phyloP scores from a whole-genome alignment of 2,329 filamentous ascomycete species.

The Phoma sp. region DNA sequence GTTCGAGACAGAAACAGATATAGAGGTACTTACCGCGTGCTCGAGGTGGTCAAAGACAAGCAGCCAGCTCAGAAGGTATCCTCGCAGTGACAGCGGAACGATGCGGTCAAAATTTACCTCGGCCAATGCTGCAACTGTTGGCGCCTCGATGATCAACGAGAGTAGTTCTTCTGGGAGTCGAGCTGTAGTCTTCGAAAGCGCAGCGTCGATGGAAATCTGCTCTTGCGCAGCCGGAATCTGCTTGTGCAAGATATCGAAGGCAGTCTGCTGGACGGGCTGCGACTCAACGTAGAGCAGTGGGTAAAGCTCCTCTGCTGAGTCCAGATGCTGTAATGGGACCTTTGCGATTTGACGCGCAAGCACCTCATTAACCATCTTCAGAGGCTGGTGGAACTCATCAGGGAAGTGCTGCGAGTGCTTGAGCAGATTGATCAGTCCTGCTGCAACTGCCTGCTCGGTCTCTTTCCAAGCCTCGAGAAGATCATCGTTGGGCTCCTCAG shows the following conservation, averaged over 20 bases:
- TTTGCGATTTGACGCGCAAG: slow-evolving; percentile 73
- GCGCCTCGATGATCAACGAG: slow-evolving; percentile 80
- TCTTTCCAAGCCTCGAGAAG: slow-evolving; percentile 76
- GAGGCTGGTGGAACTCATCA: slow-evolving; percentile 67
- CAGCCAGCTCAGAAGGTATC: slow-evolving; percentile 89
- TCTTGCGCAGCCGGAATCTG: slow-evolving; percentile 82
- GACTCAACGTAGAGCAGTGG: slow-evolving; percentile 78
- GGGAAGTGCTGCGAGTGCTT: slow-evolving; percentile 60
- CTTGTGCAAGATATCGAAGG: slow-evolving; percentile 80
- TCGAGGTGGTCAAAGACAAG: slow-evolving; percentile 87
- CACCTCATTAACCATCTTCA: slow-evolving; percentile 77
- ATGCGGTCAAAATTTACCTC: slow-evolving; percentile 69
- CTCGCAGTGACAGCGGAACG: slow-evolving; percentile 74
- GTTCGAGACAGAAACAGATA: slow-evolving; percentile 1
- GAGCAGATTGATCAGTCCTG: slow-evolving; percentile 69
- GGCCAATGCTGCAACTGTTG: slow-evolving; percentile 71
- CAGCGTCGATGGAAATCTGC: slow-evolving; percentile 79
- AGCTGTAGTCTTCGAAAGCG: slow-evolving; percentile 74
- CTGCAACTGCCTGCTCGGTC: slow-evolving; percentile 62
- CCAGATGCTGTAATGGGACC: slow-evolving; percentile 67
- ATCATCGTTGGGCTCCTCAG: slow-evolving; percentile 82
- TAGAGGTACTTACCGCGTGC: slow-evolving; percentile 61
- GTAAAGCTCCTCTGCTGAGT: slow-evolving; percentile 74
- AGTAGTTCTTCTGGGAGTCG: slow-evolving; percentile 83
- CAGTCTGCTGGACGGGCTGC: slow-evolving; percentile 76